Evolutionary conservation across 2,329 filamentous ascomycete genomes (phyloP), one percentile per base, ranked within the genome.

Genomic region (Aureobasidium mangrovei): DNA sequence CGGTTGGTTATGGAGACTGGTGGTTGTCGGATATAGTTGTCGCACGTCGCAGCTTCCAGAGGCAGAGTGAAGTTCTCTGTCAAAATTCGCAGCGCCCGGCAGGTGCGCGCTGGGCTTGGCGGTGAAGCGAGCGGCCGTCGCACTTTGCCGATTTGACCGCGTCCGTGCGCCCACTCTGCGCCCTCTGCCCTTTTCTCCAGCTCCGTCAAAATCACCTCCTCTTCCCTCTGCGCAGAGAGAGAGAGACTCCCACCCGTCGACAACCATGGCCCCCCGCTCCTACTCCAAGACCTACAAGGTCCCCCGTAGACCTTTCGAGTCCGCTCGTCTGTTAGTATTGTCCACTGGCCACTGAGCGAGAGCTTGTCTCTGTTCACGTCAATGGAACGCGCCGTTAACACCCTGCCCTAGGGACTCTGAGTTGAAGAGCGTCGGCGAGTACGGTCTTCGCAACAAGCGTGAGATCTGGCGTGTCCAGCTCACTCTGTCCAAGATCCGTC

Each of bases 401-500:
- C 65, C 66, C 69, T 64, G 62, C 72, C 81, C 35, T 53, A 97
- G 93, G 82, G 93, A 98, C 82, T 89, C 91, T 73, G 93, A 98
- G 82, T 81, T 98, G 78, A 98, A 98, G 88, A 86, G 93, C 78
- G 91, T 98, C 72, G 93, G 93, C 79, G 93, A 98, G 82, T 98
- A 94, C 83, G 93, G 93, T 80, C 89, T 98, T 71, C 88, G 91
- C 80, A 98, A 98, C 84, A 98, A 98, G 90, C 91, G 93, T 83
- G 93, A 98, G 84, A 93, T 98, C 74, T 98, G 93, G 93, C 90
- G 93, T 79, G 93, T 98, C 79, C 86, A 89, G 84, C 86, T 98
- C 77, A 96, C 91, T 72, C 86, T 98, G 73, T 97, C 93, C 81
- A 97, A 97, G 86, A 98, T 98, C 72, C 93, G 93, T 91, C 93